Percentiles rank a stretch among this genome's conserved stretches.
Conservation (phyloP, 2,329 filamentous ascomycete genomes). For the Calonectria henricotiae region DNA sequence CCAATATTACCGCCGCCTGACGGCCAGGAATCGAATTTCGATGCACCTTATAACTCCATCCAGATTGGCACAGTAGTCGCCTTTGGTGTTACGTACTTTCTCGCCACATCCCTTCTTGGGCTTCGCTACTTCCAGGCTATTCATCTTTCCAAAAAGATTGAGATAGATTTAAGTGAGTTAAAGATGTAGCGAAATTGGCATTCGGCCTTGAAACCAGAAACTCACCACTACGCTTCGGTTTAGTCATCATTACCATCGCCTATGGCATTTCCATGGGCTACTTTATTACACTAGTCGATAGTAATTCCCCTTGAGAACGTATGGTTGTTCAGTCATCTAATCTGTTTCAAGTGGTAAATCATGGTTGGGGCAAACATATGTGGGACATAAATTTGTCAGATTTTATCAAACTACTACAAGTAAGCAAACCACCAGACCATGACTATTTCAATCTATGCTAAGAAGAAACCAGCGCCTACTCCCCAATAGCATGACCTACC, state of each 20-base stretch:
- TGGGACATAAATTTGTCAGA: slow-evolving; percentile 6
- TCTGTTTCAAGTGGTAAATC: not conserved
- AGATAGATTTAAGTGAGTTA: slow-evolving; percentile 9
- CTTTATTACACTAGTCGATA: not conserved
- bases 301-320: not conserved
- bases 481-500: slow-evolving; percentile 3
- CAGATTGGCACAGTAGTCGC: slow-evolving; percentile 17
- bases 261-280: slow-evolving; percentile 10
- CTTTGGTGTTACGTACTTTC: slow-evolving; percentile 14
- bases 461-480: not conserved
- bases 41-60: slow-evolving; percentile 18
- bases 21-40: slow-evolving; percentile 5
- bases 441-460: not conserved
- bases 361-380: slow-evolving; percentile 20
- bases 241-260: slow-evolving; percentile 2
- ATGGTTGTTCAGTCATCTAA: not conserved
- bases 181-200: no score
- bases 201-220: no score
- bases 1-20: not conserved
- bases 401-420: not conserved
- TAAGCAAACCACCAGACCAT: not conserved
- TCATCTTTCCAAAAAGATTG: not conserved
- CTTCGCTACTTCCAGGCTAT: slow-evolving; percentile 21
- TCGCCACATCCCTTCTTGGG: not conserved
- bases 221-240: not conserved